These are phyloP conservation scores for Eimeria necatrix DNA, from an alignment of 169 alveolate genomes.

Conservation along the genomic window DNA sequence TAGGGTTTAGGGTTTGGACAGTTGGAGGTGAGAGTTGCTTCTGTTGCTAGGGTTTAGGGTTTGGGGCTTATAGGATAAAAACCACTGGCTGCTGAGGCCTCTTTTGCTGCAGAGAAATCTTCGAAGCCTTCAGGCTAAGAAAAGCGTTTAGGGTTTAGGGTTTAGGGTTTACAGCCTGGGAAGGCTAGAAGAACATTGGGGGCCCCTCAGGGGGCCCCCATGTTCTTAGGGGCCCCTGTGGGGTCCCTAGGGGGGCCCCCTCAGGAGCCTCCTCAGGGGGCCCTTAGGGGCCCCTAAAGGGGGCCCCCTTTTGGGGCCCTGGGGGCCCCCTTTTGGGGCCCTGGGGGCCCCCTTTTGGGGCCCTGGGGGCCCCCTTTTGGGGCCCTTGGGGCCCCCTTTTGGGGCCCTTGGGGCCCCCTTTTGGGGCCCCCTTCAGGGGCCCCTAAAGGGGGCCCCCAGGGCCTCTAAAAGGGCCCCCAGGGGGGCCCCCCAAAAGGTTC, in stretches of 20 bases:
- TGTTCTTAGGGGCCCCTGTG: not conserved
- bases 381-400: too few relatives aligned
- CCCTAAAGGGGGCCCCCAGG: not conserved
- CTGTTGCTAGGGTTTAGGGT: not conserved
- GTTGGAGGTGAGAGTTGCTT: not conserved
- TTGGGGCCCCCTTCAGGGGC: too few relatives aligned
- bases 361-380: too few relatives aligned
- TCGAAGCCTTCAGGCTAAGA: too few relatives aligned
- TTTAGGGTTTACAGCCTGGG: not conserved
- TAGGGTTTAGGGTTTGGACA: not conserved
- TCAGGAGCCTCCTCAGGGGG: too few relatives aligned
- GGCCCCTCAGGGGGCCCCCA: not conserved
- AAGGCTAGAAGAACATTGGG: too few relatives aligned
- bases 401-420: too few relatives aligned
- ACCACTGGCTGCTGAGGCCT: not conserved
- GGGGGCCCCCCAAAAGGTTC: not conserved
- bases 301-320: not conserved
- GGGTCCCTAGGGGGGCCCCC: not conserved
- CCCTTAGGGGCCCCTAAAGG: too few relatives aligned
- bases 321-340: slow-evolving; percentile 3
- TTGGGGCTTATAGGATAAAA: not conserved
- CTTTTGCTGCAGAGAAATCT: not conserved
- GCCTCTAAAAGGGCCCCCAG: not conserved
- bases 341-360: too few relatives aligned
- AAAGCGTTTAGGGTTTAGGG: not conserved